These are phyloP conservation scores for Carex scoparia DNA, from an alignment of 176 grass and related monocot species.

Conservation along the genomic window DNA sequence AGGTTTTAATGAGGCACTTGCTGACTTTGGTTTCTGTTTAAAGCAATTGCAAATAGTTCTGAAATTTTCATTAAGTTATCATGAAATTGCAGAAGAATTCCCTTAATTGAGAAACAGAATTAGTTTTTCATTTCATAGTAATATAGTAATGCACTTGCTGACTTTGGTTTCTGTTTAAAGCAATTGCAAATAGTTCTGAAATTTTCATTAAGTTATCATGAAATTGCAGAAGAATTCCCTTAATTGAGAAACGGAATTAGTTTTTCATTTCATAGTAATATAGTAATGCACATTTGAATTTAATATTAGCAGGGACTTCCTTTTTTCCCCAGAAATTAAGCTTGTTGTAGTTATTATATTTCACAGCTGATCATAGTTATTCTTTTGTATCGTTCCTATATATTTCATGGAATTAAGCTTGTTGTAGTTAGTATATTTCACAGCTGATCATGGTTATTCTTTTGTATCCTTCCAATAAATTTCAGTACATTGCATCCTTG, in stretches of 20 bases:
- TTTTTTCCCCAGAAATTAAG: background rate
- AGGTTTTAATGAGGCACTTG: background rate
- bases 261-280: background rate
- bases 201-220: background rate
- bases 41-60: background rate
- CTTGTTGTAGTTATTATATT: background rate
- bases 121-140: background rate
- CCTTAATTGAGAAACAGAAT: background rate
- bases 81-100: background rate
- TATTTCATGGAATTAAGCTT: slow-evolving; percentile 13
- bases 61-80: background rate
- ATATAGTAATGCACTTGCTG: background rate
- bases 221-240: background rate
- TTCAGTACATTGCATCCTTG: slow-evolving; percentile 80
- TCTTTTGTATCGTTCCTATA: background rate
- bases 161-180: background rate
- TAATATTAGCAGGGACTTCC: background rate
- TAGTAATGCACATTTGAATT: background rate
- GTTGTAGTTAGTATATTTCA: background rate
- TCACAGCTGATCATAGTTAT: background rate
- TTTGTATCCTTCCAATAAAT: slow-evolving; percentile 5
- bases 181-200: background rate
- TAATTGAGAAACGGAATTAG: background rate
- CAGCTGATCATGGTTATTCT: background rate
- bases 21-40: background rate